Percentiles rank a stretch among this genome's conserved stretches.
These are phyloP conservation scores for Abortiporus biennis DNA, from an alignment of 1,284 basidiomycete genomes.

Conservation along the genomic window DNA sequence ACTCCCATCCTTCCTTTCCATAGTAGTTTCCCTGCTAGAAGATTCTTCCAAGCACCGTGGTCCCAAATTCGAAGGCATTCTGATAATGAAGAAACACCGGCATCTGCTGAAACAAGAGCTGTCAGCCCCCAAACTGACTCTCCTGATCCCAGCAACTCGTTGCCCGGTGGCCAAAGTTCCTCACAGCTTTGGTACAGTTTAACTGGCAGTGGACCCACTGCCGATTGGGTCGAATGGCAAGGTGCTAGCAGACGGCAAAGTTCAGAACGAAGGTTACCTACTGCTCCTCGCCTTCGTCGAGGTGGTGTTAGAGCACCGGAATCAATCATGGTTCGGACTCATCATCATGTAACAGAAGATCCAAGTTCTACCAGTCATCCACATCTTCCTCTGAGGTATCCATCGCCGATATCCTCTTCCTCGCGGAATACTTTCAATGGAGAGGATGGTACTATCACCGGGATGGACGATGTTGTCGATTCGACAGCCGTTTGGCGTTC, in stretches of 20 bases:
- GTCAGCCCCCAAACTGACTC: not conserved
- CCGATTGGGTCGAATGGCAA: conserved; percentile 5
- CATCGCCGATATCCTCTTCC: not conserved
- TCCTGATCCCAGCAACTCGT: conserved; percentile 1
- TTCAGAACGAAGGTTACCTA: conserved; percentile 9
- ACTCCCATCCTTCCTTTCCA: not conserved
- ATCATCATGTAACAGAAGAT: no score
- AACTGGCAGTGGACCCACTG: conserved; percentile 11
- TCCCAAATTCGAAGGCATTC: conserved; percentile 9
- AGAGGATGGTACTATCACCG: not conserved
- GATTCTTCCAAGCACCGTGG: conserved; percentile 10
- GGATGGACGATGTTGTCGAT: not conserved
- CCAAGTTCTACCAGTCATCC: conserved; percentile 17
- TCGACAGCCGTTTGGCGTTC: no score
- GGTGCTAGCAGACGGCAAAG: conserved; percentile 11
- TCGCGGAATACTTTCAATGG: not conserved
- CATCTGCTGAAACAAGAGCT: not conserved
- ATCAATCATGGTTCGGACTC: conserved; percentile 41
- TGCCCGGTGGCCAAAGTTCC: conserved; percentile 14
- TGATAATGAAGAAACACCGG: conserved; percentile 1
- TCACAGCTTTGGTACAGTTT: conserved; percentile 23
- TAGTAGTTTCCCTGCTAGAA: conserved; percentile 5
- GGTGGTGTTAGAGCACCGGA: conserved; percentile 57
- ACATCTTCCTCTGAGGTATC: not conserved
- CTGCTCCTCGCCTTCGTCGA: conserved; percentile 46